Evolutionary conservation across 176 grass and related monocot genomes (phyloP).

Genomic region (Musa acuminata): DNA sequence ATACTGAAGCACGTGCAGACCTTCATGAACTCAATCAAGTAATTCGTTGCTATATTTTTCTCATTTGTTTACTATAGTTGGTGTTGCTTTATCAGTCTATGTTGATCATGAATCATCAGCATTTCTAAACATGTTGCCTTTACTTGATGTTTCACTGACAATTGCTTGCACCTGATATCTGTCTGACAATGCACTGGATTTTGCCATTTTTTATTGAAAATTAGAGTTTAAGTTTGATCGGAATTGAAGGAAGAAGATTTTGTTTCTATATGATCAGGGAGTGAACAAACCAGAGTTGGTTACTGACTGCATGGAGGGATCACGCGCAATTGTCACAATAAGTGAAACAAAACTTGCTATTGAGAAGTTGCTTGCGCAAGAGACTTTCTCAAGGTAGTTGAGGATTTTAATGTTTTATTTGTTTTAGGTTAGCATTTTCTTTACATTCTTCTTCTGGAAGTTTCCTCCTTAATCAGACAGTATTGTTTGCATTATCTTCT

Average conservation of each 20-base stretch:
- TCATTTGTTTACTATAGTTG: not conserved
- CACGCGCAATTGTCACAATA: conserved; percentile 36
- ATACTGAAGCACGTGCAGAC: conserved; percentile 14
- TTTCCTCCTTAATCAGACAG: not conserved
- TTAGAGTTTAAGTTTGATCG: not conserved
- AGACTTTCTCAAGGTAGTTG: conserved; percentile 76
- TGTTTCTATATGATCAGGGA: conserved; percentile 15
- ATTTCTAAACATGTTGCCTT: too few species aligned
- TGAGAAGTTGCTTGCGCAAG: conserved; percentile 64
- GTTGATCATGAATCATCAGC: too few species aligned
- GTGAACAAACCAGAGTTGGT: not conserved
- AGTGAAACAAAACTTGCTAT: conserved; percentile 72
- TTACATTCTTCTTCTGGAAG: conserved; percentile 8
- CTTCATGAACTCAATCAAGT: conserved; percentile 25
- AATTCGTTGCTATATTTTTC: not conserved
- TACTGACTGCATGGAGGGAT: conserved; percentile 2
- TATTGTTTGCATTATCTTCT: not conserved
- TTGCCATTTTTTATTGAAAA: not conserved
- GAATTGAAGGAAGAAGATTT: not conserved
- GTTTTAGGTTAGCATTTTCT: not conserved
- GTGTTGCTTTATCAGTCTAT: not conserved
- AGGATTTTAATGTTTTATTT: not conserved
- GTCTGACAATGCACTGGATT: not conserved
- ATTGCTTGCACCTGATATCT: not conserved
- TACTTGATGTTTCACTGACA: too few species aligned